phyloP scores from a whole-genome alignment of 129 eudicot species.

The Arctium lappa region DNA sequence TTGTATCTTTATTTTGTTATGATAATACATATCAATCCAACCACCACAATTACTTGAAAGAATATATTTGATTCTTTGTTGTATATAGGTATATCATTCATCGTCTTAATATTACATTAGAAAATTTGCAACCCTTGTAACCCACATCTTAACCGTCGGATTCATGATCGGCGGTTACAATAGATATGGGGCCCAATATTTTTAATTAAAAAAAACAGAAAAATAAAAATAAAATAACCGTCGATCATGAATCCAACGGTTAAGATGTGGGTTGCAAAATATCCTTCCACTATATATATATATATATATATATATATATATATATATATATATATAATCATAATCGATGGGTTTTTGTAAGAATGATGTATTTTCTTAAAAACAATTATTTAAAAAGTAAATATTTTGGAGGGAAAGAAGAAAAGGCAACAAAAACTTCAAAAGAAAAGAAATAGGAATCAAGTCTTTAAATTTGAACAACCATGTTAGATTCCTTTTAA shows the following conservation, averaged over 20 bases:
- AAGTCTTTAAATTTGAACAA: constrained; percentile 11
- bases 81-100: not conserved
- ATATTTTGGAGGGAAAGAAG: constrained; percentile 15
- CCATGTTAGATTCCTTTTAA: not conserved
- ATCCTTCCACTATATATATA: no score
- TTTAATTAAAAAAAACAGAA: no score
- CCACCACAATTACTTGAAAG: not conserved
- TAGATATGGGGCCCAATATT: no score
- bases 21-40: not conserved
- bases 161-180: no score
- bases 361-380: not conserved
- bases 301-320: no score
- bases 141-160: no score
- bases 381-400: not conserved
- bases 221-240: no score
- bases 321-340: no score
- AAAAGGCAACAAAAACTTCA: not conserved
- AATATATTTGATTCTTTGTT: no score
- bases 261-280: no score
- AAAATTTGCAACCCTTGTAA: no score
- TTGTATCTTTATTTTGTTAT: not conserved
- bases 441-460: constrained; percentile 12
- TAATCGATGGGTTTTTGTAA: not conserved
- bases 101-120: not conserved
- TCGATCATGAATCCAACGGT: no score